phyloP scores from a whole-genome alignment of 768 basidiomycete species.

The Roridomyces roridus region DNA sequence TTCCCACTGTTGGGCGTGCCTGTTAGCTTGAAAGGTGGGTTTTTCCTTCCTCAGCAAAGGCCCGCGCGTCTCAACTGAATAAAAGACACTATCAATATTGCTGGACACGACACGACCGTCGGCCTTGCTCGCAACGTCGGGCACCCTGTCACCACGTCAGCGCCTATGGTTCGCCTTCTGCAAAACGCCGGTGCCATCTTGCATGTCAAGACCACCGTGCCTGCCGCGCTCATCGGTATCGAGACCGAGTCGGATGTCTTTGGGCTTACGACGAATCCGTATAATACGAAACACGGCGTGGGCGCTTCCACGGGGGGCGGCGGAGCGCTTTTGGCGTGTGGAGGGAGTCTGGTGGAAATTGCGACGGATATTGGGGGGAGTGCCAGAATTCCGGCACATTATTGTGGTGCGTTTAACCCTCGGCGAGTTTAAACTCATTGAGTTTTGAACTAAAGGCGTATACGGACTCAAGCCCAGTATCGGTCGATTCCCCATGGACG shows the following conservation, averaged over 20 bases:
- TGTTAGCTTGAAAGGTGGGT: constrained; percentile 61
- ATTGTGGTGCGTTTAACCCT: constrained; percentile 46
- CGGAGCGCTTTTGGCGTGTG: constrained; percentile 67
- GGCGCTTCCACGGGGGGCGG: constrained; percentile 80
- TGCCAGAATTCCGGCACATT: constrained; percentile 75
- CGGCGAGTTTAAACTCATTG: no score
- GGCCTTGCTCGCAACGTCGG: constrained; percentile 62
- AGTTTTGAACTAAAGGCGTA: constrained; percentile 36
- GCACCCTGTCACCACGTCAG: constrained; percentile 51
- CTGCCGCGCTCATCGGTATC: constrained; percentile 63
- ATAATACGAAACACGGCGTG: constrained; percentile 56
- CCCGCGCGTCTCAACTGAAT: no score
- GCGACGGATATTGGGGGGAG: constrained; percentile 80
- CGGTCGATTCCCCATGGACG: constrained; percentile 62
- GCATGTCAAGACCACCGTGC: constrained; percentile 72
- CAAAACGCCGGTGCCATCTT: constrained; percentile 69
- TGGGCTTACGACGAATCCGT: constrained; percentile 65
- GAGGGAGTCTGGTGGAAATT: constrained; percentile 70
- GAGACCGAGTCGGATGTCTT: constrained; percentile 64
- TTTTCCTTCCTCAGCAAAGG: not conserved
- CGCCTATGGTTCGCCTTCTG: constrained; percentile 57
- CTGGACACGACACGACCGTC: constrained; percentile 62
- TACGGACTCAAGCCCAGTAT: constrained; percentile 68
- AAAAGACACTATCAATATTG: constrained; percentile 50
- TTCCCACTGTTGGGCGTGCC: constrained; percentile 65